Percentiles rank a stretch among this genome's conserved stretches.
phyloP scores from a whole-genome alignment of 169 alveolate genomes.

The Toxoplasma gondii region DNA sequence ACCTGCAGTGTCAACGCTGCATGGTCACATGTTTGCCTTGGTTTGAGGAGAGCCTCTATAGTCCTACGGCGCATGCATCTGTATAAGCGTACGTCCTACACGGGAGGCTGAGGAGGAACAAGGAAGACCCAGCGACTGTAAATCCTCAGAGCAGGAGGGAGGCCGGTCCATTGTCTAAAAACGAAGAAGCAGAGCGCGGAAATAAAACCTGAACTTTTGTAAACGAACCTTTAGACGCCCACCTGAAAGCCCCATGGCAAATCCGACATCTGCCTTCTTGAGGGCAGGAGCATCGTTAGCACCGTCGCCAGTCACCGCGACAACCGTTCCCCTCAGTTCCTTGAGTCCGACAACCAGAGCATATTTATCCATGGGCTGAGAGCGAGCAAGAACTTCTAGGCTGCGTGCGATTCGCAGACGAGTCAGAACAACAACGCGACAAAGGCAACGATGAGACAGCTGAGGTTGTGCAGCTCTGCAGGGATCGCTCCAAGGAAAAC shows the following conservation, averaged over 20 bases:
- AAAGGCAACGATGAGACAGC: background rate
- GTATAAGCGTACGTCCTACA: no score
- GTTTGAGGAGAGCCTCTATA: no score
- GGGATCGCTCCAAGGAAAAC: background rate
- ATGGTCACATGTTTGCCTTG: no score
- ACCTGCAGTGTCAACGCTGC: no score
- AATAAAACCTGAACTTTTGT: no score
- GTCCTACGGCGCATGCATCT: no score
- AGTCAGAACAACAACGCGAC: background rate
- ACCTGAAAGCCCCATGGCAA: conserved; percentile 92
- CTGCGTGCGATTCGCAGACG: background rate
- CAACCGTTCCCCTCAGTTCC: conserved; percentile 79
- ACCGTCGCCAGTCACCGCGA: conserved; percentile 95
- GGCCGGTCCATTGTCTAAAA: no score
- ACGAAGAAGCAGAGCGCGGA: no score
- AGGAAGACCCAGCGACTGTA: no score
- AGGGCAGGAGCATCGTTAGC: conserved; percentile 94
- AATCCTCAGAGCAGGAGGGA: no score
- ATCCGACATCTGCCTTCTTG: conserved; percentile 91
- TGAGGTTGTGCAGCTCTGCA: background rate
- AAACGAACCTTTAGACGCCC: no score
- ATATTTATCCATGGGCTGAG: conserved; percentile 90
- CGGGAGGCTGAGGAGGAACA: no score
- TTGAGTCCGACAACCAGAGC: conserved; percentile 75
- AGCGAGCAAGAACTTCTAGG: conserved; percentile 86